Evolutionary conservation across 176 grass and related monocot genomes (phyloP), one percentile per base, ranked within the genome.

Genomic region (Zea luxurians): DNA sequence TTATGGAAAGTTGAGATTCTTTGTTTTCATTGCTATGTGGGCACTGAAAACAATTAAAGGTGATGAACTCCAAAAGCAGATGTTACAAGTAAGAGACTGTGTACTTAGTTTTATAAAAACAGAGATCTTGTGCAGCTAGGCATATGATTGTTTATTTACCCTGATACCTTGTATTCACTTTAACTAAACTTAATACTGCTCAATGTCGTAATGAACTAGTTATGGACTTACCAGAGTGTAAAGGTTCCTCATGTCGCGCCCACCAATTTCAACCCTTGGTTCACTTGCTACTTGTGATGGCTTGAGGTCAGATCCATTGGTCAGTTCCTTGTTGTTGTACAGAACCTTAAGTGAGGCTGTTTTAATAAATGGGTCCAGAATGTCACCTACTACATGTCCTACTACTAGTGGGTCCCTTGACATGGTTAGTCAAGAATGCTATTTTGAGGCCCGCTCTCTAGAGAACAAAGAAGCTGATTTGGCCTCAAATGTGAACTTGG

Each of bases 341-440:
- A 88, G 42, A 84, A 97, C 80, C 80, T 73, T 90, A 13, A 97
- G 83, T 40, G 89, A 86, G 10, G 89, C 87, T 71, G 94, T 84
- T 76, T 78, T 97, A 70, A 88, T 87, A 65, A 97, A 97, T 66
- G 85, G 85, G 65, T 97, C 94, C 55, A 97, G 82, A 74, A 97
- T 88, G 67, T 97, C 91, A n/a, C 91, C 94, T 21, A 97, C 91
- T 59, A 97, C 87, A 84, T 90, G 87, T 48, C 94, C 91, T 73
- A 97, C 81, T 48, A 82, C 94, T 49, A 97, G 91, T 55, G 94
- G 87, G 73, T 97, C 94, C 85, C 93, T 97, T 68, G 94, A 94
- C 94, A 94, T 93, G 82, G 54, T 79, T 84, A 21, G 12, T 68
- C 44, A 67, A 53, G 58, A 82, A 61, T 75, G 64, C 18, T 35